A percentile compares a stretch with the other conserved stretches of the same genome.
phyloP scores from a whole-genome alignment of 805 yeast species.

The Myxozyma mucilagina region DNA sequence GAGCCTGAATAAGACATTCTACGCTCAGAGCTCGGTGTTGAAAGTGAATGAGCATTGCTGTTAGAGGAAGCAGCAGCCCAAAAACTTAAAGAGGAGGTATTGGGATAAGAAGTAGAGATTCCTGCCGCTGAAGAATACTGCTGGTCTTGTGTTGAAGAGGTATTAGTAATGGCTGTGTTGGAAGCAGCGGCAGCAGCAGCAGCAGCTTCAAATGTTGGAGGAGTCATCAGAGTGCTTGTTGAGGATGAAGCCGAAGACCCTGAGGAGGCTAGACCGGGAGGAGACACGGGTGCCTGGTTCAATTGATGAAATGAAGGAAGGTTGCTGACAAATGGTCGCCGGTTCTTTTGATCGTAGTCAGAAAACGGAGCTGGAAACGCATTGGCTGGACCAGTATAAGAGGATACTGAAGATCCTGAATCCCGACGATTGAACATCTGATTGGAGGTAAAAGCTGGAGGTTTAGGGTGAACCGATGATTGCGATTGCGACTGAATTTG shows the following conservation, averaged over 20 bases:
- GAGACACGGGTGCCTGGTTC: slow-evolving; percentile 6
- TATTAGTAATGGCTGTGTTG: not conserved
- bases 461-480: not conserved
- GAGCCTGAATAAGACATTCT: slow-evolving; percentile 8
- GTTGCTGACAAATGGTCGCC: slow-evolving; percentile 16
- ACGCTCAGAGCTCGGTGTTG: slow-evolving; percentile 12
- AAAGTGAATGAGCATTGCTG: not conserved
- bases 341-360: slow-evolving; percentile 10
- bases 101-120: slow-evolving; percentile 16
- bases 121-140: slow-evolving; percentile 1
- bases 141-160: not conserved
- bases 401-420: slow-evolving; percentile 4
- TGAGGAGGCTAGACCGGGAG: slow-evolving; percentile 3
- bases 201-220: slow-evolving; percentile 13
- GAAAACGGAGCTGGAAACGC: slow-evolving; percentile 5
- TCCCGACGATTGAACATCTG: slow-evolving; percentile 5
- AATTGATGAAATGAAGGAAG: slow-evolving; percentile 27
- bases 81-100: slow-evolving; percentile 14
- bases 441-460: not conserved
- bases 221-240: slow-evolving; percentile 8
- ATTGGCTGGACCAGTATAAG: not conserved
- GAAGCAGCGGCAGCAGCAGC: not conserved
- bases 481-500: not conserved
- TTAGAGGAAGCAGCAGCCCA: slow-evolving; percentile 29
- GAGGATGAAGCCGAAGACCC: slow-evolving; percentile 10